A percentile compares a stretch with the other conserved stretches of the same genome.
These are phyloP conservation scores for Gossypium ekmanianum DNA, from an alignment of 345 rosid genomes.

Conservation along the genomic window DNA sequence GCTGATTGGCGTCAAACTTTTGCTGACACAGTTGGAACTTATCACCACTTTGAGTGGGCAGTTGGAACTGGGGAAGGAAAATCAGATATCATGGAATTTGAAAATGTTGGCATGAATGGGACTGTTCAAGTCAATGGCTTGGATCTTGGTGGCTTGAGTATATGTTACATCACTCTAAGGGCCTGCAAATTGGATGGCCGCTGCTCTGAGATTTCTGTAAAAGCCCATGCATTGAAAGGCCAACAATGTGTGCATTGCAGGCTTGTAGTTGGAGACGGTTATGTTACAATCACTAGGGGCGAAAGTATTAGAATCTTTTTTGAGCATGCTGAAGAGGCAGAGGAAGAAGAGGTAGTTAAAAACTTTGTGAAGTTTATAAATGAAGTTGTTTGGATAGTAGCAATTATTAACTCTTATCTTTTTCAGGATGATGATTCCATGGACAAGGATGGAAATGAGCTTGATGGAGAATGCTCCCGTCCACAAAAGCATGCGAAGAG, in stretches of 20 bases:
- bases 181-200: constrained; percentile 83
- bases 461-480: constrained; percentile 94
- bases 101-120: constrained; percentile 65
- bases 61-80: constrained; percentile 88
- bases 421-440: constrained; percentile 87
- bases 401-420: not conserved
- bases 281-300: constrained; percentile 76
- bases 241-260: constrained; percentile 87
- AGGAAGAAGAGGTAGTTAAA: constrained; percentile 90
- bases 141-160: constrained; percentile 52
- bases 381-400: not conserved
- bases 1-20: constrained; percentile 84
- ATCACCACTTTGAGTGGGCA: constrained; percentile 96
- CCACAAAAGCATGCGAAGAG: constrained; percentile 99
- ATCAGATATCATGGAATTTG: constrained; percentile 81
- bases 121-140: constrained; percentile 66
- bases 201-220: constrained; percentile 70
- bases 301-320: constrained; percentile 79
- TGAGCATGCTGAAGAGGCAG: constrained; percentile 97
- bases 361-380: constrained; percentile 15
- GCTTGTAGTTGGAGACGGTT: constrained; percentile 91
- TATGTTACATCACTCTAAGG: constrained; percentile 80
- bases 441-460: constrained; percentile 94
- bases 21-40: constrained; percentile 65
- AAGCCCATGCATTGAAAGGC: constrained; percentile 84